These are phyloP conservation scores for Globisporangium emineosum DNA, from an alignment of 352 stramenopile genomes.

Conservation along the genomic window DNA sequence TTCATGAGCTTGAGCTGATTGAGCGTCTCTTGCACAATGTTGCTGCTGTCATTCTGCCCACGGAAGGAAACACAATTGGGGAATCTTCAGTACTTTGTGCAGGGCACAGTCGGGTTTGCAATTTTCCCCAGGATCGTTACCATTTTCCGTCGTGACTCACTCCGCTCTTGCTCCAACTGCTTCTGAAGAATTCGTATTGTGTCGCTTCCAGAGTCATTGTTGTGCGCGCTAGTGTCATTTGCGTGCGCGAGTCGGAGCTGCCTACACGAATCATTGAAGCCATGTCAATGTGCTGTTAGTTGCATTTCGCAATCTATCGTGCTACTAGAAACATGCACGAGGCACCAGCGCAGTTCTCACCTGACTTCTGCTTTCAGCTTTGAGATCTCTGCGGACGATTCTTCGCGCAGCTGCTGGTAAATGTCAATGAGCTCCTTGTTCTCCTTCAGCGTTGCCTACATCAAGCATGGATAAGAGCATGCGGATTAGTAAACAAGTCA, in stretches of 20 bases:
- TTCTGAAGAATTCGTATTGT: slow-evolving; percentile 8
- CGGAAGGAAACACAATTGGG: too few relatives aligned
- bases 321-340: background rate
- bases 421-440: slow-evolving; percentile 75
- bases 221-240: background rate
- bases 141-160: slow-evolving; percentile 35
- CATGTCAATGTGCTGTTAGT: background rate
- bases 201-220: slow-evolving; percentile 3
- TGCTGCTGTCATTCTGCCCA: slow-evolving; percentile 47
- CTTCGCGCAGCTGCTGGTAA: slow-evolving; percentile 65
- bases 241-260: slow-evolving; percentile 7
- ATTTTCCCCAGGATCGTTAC: slow-evolving; percentile 13
- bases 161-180: slow-evolving; percentile 32
- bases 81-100: too few relatives aligned
- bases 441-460: slow-evolving; percentile 55
- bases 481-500: background rate
- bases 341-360: slow-evolving; percentile 19
- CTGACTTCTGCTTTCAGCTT: slow-evolving; percentile 53
- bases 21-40: slow-evolving; percentile 49
- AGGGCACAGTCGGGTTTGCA: background rate
- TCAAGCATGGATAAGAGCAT: background rate
- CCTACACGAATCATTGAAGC: background rate
- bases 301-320: background rate
- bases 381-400: slow-evolving; percentile 48
- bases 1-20: slow-evolving; percentile 59